phyloP scores from a whole-genome alignment of 352 stramenopile genomes.

The Pelagophyceae sp. region DNA sequence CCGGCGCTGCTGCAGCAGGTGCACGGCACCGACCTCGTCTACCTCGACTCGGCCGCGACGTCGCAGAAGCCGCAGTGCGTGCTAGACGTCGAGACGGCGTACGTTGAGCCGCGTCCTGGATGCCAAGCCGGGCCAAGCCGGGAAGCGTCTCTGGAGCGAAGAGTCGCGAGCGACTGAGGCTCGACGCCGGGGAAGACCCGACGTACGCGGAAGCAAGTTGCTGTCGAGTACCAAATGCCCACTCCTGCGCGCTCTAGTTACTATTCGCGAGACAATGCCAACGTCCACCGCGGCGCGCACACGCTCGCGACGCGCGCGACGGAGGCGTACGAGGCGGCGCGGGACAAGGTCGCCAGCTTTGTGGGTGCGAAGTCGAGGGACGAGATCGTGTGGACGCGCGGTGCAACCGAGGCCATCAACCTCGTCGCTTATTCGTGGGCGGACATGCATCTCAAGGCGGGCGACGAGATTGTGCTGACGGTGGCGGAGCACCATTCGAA shows the following conservation, averaged over 20 bases:
- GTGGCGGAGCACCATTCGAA: slow-evolving; percentile 73
- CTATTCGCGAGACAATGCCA: slow-evolving; percentile 58
- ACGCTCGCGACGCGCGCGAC: slow-evolving; percentile 58
- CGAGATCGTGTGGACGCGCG: slow-evolving; percentile 67
- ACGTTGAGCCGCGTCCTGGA: no score
- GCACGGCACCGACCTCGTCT: slow-evolving; percentile 43
- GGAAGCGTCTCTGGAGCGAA: no score
- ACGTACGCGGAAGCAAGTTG: no score
- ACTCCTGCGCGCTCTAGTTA: slow-evolving; percentile 49
- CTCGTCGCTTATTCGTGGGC: slow-evolving; percentile 58
- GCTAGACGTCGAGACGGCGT: no score
- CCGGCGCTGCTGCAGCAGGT: neutral
- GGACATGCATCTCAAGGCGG: slow-evolving; percentile 36
- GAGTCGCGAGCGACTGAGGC: no score
- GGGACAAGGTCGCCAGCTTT: slow-evolving; percentile 55
- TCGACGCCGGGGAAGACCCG: no score
- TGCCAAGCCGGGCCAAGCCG: no score
- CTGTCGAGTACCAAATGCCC: no score
- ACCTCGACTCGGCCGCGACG: slow-evolving; percentile 67
- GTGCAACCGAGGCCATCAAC: slow-evolving; percentile 68
- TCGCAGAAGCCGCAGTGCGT: slow-evolving; percentile 67
- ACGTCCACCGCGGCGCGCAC: slow-evolving; percentile 72
- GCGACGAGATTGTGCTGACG: slow-evolving; percentile 66
- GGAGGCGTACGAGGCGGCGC: slow-evolving; percentile 55
- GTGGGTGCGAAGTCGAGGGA: slow-evolving; percentile 53